Evolutionary conservation across 108 stramenopile species (phyloP), one percentile per base, ranked within the genome.

Genomic region (Schizochytrium sp.): DNA sequence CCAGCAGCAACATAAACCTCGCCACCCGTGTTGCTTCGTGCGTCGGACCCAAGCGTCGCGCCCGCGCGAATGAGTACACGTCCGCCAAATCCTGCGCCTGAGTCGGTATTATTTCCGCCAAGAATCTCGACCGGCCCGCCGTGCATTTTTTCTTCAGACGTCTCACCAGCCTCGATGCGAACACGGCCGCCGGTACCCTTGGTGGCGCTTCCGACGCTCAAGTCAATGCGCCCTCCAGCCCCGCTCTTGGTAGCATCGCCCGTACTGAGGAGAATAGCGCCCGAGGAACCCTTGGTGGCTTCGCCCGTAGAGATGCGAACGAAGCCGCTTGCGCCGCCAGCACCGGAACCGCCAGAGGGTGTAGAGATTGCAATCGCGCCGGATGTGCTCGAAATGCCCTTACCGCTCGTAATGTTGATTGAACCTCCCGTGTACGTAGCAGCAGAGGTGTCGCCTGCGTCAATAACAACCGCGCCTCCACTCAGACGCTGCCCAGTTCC

Each of bases 391-490:
- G 18, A 19, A 5, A 43, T 63, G n/a, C 71, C 71, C 21, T 88
- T 51, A 5, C 88, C 88, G 23, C 47, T 16, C 8, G 53, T 8
- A 34, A 88, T 45, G 48, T 6, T 53, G 23, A 88, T 53, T 29
- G 45, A 5, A 4, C 88, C 88, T 14, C 88, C 88, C 12, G 53
- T 58, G 1, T 58, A 23, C 19, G 19, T 34, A 3, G 63, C 71
- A 5, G 45, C 71, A 5, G 76, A 18, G 59, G 92, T 28, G 57
- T 91, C 87, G 14, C 92, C 92, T 5, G 92, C 92, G 5, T 28
- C 10, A 5, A 93, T 18, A 34, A 88, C 47, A 16, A 92, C 72
- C 19, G 88, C 88, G 1, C 92, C 92, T 5, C 92, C 92, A 34
- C 57, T 25, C 14, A 71, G 59, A 28, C 53, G 5, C 23, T 88